phyloP scores from a whole-genome alignment of 148 eudicot species.

The Polygonum aviculare region DNA sequence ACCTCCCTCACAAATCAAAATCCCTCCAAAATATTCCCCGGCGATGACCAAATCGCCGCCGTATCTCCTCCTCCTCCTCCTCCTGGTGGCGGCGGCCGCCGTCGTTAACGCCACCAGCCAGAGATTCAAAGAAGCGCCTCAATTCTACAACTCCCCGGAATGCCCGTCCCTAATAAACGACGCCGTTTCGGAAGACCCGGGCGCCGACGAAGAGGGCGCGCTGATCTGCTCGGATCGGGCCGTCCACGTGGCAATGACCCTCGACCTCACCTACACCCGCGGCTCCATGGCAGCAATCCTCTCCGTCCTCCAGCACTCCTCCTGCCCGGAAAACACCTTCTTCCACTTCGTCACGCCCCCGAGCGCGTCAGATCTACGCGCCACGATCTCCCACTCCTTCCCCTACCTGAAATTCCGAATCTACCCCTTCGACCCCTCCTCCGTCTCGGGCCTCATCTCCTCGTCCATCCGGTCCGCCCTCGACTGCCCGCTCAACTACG shows the following conservation, averaged over 20 bases:
- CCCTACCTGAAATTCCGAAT: constrained; percentile 54
- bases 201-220: background rate
- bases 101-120: constrained; percentile 13
- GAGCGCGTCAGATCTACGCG: constrained; percentile 29
- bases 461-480: constrained; percentile 80
- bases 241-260: constrained; percentile 82
- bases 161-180: constrained; percentile 51
- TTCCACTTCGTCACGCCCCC: constrained; percentile 58
- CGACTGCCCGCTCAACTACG: constrained; percentile 75
- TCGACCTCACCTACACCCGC: constrained; percentile 65
- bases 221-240: constrained; percentile 37
- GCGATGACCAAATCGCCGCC: constrained; percentile 4
- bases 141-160: constrained; percentile 57
- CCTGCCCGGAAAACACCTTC: constrained; percentile 61
- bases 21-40: background rate
- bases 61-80: constrained; percentile 1
- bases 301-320: constrained; percentile 71
- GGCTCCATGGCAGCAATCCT: constrained; percentile 83
- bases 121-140: constrained; percentile 58
- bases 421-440: constrained; percentile 42
- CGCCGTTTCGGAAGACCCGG: constrained; percentile 45
- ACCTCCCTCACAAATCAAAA: background rate
- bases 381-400: constrained; percentile 41
- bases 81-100: background rate
- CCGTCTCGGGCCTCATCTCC: constrained; percentile 58